Evolutionary conservation across 495 filamentous ascomycete species (phyloP).

Genomic region (Penicillium maclennaniae): DNA sequence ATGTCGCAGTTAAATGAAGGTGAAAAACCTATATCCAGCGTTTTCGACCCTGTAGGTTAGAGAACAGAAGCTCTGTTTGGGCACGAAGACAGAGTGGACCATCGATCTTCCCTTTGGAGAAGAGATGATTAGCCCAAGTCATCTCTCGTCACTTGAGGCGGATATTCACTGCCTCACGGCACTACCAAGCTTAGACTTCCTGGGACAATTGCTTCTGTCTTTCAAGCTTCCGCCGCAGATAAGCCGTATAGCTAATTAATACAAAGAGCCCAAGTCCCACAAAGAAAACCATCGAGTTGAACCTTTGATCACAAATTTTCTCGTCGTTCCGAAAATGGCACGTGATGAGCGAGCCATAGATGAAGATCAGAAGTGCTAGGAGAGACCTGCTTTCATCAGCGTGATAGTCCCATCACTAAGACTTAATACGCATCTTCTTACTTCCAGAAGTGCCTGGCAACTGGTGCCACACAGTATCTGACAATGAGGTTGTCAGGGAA

Average conservation of each 20-base stretch:
- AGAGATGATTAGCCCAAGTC: too few relatives aligned
- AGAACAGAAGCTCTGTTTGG: too few relatives aligned
- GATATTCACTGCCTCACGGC: too few relatives aligned
- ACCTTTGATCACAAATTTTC: background rate
- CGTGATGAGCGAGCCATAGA: slow-evolving; percentile 5
- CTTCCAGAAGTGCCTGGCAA: slow-evolving; percentile 1
- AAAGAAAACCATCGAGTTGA: background rate
- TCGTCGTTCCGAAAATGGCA: slow-evolving; percentile 2
- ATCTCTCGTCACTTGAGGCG: too few relatives aligned
- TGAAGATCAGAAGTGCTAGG: background rate
- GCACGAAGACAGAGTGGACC: too few relatives aligned
- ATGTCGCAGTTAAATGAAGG: too few relatives aligned
- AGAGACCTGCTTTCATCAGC: background rate
- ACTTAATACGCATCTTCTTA: background rate
- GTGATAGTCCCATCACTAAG: background rate
- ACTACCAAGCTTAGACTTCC: background rate
- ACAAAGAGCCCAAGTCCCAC: background rate
- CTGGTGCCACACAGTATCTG: background rate
- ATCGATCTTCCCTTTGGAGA: too few relatives aligned
- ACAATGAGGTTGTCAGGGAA: slow-evolving; percentile 1
- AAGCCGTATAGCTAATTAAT: background rate
- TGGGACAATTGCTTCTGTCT: background rate
- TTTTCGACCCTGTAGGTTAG: too few relatives aligned
- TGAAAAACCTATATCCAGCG: too few relatives aligned
- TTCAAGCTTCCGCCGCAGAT: background rate